These are phyloP conservation scores for Trichoderma brevicompactum DNA, from an alignment of 2,329 filamentous ascomycete genomes.

Conservation along the genomic window DNA sequence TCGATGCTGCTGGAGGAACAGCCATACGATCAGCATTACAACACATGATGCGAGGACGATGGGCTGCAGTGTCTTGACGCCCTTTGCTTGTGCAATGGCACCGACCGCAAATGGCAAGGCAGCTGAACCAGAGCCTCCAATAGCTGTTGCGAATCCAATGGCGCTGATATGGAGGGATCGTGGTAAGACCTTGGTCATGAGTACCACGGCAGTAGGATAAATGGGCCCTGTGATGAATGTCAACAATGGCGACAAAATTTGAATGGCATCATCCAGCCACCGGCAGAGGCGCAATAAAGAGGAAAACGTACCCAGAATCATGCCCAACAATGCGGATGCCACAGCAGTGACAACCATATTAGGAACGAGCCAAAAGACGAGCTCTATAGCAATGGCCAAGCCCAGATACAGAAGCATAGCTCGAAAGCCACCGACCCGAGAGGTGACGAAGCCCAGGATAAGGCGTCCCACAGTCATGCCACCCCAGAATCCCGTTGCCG, in stretches of 20 bases:
- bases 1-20: slow-evolving; percentile 16
- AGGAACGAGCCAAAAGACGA: slow-evolving; percentile 82
- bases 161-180: slow-evolving; percentile 75
- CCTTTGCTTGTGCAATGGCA: slow-evolving; percentile 64
- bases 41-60: slow-evolving; percentile 14
- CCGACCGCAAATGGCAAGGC: slow-evolving; percentile 69
- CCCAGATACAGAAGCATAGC: slow-evolving; percentile 67
- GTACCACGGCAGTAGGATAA: slow-evolving; percentile 75
- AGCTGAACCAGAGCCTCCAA: slow-evolving; percentile 75
- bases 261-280: no score
- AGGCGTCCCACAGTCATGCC: slow-evolving; percentile 75
- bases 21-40: slow-evolving; percentile 14
- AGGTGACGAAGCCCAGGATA: slow-evolving; percentile 71
- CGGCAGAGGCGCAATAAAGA: background rate
- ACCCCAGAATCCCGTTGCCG: slow-evolving; percentile 80
- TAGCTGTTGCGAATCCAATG: slow-evolving; percentile 79
- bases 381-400: slow-evolving; percentile 65
- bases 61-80: slow-evolving; percentile 55
- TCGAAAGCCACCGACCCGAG: slow-evolving; percentile 69
- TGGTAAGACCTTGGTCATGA: slow-evolving; percentile 74
- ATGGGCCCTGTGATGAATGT: slow-evolving; percentile 68
- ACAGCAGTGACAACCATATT: slow-evolving; percentile 76
- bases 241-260: no score
- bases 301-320: background rate
- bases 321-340: slow-evolving; percentile 64